Evolutionary conservation across 148 eudicot species (phyloP).

Genomic region (Heliamphora exappendiculata): DNA sequence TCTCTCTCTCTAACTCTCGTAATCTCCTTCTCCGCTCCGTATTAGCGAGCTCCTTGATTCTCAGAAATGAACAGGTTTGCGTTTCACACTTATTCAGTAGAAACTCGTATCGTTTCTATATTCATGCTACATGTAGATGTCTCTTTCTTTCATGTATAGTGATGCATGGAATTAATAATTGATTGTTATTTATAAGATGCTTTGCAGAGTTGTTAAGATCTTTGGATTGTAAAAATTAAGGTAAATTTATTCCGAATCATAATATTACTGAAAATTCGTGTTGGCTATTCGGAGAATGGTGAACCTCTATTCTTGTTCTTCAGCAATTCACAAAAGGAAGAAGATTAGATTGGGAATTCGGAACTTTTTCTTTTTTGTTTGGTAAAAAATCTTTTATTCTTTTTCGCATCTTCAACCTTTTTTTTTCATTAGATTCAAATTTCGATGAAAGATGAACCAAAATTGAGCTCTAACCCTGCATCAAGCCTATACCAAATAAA

Average conservation of each 20-base stretch:
- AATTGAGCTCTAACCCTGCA: no score
- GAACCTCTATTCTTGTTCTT: neutral
- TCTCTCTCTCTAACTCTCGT: no score
- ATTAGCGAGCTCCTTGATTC: neutral
- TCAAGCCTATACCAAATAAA: no score
- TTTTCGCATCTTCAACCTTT: no score
- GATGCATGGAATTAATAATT: neutral
- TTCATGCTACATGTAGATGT: neutral
- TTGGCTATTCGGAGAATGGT: neutral
- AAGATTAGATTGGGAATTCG: neutral
- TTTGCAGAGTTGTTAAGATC: neutral
- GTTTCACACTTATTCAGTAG: neutral
- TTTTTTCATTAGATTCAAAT: no score
- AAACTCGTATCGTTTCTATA: neutral
- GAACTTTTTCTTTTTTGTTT: neutral
- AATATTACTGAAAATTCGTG: neutral
- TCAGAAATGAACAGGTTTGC: conserved; percentile 13
- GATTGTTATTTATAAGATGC: neutral
- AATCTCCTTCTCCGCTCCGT: no score
- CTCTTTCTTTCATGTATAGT: neutral
- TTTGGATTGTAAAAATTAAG: neutral
- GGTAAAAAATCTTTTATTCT: no score
- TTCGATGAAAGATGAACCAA: no score
- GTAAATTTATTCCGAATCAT: neutral
- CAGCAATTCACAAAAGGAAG: neutral